Evolutionary conservation across 2,329 filamentous ascomycete genomes (phyloP).

Genomic region (Fusarium sp.): DNA sequence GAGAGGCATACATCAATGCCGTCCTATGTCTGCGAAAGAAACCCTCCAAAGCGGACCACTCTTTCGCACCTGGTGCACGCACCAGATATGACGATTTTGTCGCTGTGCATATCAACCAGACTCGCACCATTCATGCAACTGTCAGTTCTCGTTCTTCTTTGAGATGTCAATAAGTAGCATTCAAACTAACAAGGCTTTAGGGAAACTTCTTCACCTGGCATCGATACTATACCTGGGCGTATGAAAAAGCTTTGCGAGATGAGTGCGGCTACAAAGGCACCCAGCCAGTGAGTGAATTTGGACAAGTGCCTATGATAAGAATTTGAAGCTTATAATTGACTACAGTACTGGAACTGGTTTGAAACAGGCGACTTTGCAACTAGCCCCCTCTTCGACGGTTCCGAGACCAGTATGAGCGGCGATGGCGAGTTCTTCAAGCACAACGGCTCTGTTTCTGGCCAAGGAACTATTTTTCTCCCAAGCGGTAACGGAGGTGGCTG

Average conservation of each 20-base stretch:
- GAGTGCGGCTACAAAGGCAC: constrained; percentile 11
- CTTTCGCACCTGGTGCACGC: background rate
- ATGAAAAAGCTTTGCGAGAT: constrained; percentile 1
- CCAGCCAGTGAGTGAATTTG: background rate
- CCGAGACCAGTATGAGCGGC: constrained; percentile 8
- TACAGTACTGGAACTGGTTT: constrained; percentile 15
- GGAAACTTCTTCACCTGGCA: constrained; percentile 18
- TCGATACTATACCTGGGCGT: constrained; percentile 9
- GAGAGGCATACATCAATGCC: background rate
- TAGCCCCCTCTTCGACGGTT: background rate
- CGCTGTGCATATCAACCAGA: constrained; percentile 11
- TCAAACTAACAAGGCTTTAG: rapidly evolving
- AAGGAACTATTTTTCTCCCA: too few relatives aligned
- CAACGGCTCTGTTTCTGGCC: background rate
- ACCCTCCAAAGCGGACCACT: background rate
- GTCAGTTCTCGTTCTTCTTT: background rate
- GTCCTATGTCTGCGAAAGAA: background rate
- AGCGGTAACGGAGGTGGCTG: background rate
- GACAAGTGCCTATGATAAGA: rapidly evolving
- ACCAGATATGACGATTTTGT: constrained; percentile 19
- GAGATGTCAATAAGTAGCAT: rapidly evolving
- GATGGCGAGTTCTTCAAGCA: constrained; percentile 4
- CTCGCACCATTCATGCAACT: background rate
- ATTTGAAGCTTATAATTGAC: rapidly evolving
- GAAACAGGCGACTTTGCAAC: background rate